Base-by-base conservation (phyloP, 2,329 filamentous ascomycete genomes). In the Paracoccidioides brasiliensis region DNA sequence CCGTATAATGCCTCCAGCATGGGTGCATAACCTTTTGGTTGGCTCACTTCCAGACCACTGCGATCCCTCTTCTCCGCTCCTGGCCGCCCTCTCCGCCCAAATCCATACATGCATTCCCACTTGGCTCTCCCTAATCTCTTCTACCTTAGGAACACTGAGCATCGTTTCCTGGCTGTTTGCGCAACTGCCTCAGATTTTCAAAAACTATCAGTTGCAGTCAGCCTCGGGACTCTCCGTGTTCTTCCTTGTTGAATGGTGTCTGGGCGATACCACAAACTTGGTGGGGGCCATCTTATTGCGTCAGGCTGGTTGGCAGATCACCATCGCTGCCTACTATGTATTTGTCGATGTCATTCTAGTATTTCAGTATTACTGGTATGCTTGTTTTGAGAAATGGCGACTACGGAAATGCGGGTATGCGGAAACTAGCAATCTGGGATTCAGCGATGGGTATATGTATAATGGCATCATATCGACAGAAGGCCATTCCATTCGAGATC, bases 121-220 rank as follows among this genome's bases (percentile, higher is more conserved):
- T 15, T 77, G 78, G 54, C 75, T 84, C 55, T 81, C 81, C 28
- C 74, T 85, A 57, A 59, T 82, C 56, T 85, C 83, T 28, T 81
- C 80, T 5, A 59, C 77, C 2, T 73, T 85, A 54, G 83, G 83
- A 22, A 76, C 74, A 0, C 70, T 82, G 58, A 84, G 81, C 63
- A 85, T 86, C 58, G 62, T 83, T 52, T 80, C 82, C 45, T 86
- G 83, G 83, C 75, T 86, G 2, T 86, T 84, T 64, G 83, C 83
- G 10, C 83, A 85, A 66, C 71, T 85, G 33, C 83, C 83, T 1
- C 83, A 86, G 63, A 84, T 86, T 59, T 83, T 80, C 70, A 85
- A 85, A 71, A 86, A 86, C 64, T 80, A 81, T 64, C 74, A 74
- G 53, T 67, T 84, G 22, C 76, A 82, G 63, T 84, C 81, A 10